phyloP scores from a whole-genome alignment of 2,329 filamentous ascomycete species.

The Curvularia eragrostidis region DNA sequence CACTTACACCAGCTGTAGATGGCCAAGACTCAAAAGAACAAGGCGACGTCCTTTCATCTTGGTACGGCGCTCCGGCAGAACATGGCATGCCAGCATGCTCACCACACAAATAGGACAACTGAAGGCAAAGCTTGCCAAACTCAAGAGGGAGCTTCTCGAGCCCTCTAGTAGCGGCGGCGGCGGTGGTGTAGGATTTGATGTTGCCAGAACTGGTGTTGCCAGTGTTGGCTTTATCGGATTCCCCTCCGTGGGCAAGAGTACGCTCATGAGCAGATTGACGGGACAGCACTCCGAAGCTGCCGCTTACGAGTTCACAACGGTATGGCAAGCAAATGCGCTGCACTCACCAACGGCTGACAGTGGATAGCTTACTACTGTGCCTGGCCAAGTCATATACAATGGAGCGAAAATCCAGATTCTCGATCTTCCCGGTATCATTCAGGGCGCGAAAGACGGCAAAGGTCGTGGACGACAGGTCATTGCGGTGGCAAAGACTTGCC shows the following conservation, averaged over 20 bases:
- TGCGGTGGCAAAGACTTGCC: constrained; percentile 97
- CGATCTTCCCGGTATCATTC: constrained; percentile 97
- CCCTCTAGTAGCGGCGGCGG: constrained; percentile 83
- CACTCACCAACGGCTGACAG: constrained; percentile 18
- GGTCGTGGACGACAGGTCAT: constrained; percentile 98
- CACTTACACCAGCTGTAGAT: constrained; percentile 64
- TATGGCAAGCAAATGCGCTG: constrained; percentile 15
- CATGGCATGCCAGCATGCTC: constrained; percentile 27
- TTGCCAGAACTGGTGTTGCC: constrained; percentile 95
- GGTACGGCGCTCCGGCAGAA: constrained; percentile 54
- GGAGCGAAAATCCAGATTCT: constrained; percentile 98
- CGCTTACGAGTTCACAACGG: constrained; percentile 96
- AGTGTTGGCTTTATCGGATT: constrained; percentile 98
- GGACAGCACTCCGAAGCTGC: constrained; percentile 97
- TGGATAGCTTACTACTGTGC: constrained; percentile 80
- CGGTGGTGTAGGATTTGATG: constrained; percentile 90
- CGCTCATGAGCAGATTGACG: constrained; percentile 91
- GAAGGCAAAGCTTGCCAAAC: constrained; percentile 97
- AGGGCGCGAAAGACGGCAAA: constrained; percentile 97
- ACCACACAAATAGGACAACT: constrained; percentile 69
- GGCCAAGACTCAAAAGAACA: constrained; percentile 97
- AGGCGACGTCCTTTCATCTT: constrained; percentile 90
- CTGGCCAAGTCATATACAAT: constrained; percentile 94
- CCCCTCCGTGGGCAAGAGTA: constrained; percentile 97
- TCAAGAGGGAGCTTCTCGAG: constrained; percentile 93